Conservation (phyloP, 2,329 filamentous ascomycete species). For the Penicillium aurantiogriseum region DNA sequence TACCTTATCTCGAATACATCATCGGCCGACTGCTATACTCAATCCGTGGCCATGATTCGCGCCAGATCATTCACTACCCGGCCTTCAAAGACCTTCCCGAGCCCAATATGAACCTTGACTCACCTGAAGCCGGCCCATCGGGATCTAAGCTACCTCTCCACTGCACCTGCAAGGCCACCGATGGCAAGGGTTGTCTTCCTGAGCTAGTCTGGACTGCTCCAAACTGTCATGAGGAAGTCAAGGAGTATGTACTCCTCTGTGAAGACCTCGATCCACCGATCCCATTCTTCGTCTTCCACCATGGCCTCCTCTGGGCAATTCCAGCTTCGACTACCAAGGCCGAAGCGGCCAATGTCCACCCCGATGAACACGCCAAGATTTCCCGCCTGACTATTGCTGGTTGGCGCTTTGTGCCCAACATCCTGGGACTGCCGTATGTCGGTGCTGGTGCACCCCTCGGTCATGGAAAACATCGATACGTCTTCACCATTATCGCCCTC, state of each 20-base stretch:
- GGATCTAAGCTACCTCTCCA: conserved; percentile 24
- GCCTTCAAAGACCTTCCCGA: conserved; percentile 25
- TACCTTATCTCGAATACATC: conserved; percentile 22
- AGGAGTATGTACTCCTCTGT: conserved; percentile 30
- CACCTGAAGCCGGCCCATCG: conserved; percentile 23
- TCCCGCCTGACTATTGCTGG: conserved; percentile 24
- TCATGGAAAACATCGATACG: conserved; percentile 35
- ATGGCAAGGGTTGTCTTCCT: conserved; percentile 24
- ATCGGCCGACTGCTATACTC: conserved; percentile 24
- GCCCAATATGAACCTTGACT: conserved; percentile 27
- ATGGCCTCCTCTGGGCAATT: conserved; percentile 34
- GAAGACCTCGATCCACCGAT: conserved; percentile 35
- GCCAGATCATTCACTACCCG: conserved; percentile 20
- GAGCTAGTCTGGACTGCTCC: conserved; percentile 27
- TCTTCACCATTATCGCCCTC: conserved; percentile 34
- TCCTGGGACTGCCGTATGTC: conserved; percentile 24
- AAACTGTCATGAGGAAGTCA: conserved; percentile 10
- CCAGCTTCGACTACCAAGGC: conserved; percentile 20
- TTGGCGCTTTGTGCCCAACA: conserved; percentile 32
- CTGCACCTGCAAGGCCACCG: conserved; percentile 25
- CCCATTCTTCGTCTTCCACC: conserved; percentile 27
- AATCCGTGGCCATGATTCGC: conserved; percentile 28
- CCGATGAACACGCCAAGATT: conserved; percentile 7
- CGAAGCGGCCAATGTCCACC: conserved; percentile 16
- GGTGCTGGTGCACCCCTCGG: conserved; percentile 30